These are phyloP conservation scores for Moricandia moricandioides DNA, from an alignment of 345 rosid species.

Conservation along the genomic window DNA sequence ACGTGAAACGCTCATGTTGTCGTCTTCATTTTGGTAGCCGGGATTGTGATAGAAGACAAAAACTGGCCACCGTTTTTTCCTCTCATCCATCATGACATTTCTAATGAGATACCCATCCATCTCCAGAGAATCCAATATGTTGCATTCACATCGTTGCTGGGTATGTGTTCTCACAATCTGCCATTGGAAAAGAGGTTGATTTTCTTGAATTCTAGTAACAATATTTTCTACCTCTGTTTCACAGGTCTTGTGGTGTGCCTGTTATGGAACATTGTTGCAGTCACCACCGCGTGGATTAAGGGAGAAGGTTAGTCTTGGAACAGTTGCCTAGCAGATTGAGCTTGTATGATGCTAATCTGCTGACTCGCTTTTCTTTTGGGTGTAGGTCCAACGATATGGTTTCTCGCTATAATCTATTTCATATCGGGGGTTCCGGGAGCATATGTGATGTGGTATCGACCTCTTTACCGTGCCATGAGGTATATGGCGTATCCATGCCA, in stretches of 20 bases:
- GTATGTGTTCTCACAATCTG: slow-evolving; percentile 38
- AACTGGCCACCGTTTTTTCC: slow-evolving; percentile 97
- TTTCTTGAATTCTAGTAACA: slow-evolving; percentile 3
- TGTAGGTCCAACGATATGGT: slow-evolving; percentile 88
- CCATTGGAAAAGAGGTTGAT: slow-evolving; percentile 1
- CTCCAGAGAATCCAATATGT: slow-evolving; percentile 81
- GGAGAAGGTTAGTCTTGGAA: slow-evolving; percentile 67
- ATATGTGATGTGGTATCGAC: slow-evolving; percentile 41
- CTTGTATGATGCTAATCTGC: slow-evolving; percentile 10
- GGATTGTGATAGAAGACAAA: slow-evolving; percentile 84
- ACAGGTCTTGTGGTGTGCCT: slow-evolving; percentile 82
- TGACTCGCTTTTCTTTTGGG: slow-evolving; percentile 7
- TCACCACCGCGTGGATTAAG: slow-evolving; percentile 83
- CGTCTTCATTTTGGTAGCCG: slow-evolving; percentile 59
- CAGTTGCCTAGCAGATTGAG: slow-evolving; percentile 10
- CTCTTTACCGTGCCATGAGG: slow-evolving; percentile 13
- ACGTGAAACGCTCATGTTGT: slow-evolving; percentile 16
- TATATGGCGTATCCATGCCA: not conserved
- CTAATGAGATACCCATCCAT: slow-evolving; percentile 91
- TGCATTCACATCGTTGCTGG: slow-evolving; percentile 86
- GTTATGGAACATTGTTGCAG: slow-evolving; percentile 81
- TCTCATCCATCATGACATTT: slow-evolving; percentile 86
- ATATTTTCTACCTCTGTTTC: slow-evolving; percentile 1
- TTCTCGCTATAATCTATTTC: slow-evolving; percentile 90
- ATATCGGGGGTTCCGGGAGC: slow-evolving; percentile 69